A percentile compares a stretch with the other conserved stretches of the same genome.
Conservation (phyloP, 225 moss, liverwort and hornwort genomes). For the Climacium dendroides region DNA sequence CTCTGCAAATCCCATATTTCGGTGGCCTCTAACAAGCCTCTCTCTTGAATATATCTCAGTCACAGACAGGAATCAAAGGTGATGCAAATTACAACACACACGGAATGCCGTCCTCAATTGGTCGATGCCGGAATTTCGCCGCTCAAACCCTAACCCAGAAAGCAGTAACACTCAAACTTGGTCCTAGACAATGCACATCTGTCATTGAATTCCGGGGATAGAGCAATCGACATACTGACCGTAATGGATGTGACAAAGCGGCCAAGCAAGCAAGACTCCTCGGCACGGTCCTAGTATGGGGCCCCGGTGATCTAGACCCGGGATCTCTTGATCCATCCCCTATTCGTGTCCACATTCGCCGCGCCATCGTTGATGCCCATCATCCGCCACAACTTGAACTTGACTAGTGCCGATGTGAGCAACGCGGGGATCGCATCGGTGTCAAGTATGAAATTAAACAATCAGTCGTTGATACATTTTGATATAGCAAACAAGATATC, state of each 20-base stretch:
- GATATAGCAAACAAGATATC: neutral
- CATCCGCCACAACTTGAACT: constrained; percentile 58
- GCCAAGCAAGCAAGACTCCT: constrained; percentile 68
- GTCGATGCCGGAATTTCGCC: neutral
- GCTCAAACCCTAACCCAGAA: neutral
- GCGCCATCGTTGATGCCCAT: constrained; percentile 59
- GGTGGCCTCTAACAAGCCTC: neutral
- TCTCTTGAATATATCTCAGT: neutral
- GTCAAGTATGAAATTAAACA: neutral
- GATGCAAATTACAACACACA: neutral
- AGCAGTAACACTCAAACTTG: neutral
- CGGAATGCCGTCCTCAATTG: neutral
- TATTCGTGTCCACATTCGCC: constrained; percentile 74
- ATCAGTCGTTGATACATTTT: neutral
- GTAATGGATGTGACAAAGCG: constrained; percentile 74
- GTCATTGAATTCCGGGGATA: neutral
- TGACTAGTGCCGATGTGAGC: constrained; percentile 43
- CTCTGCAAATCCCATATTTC: neutral
- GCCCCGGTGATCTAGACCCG: too few species aligned
- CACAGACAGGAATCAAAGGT: neutral
- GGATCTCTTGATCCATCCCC: too few species aligned
- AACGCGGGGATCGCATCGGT: constrained; percentile 56
- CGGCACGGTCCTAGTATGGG: too few species aligned
- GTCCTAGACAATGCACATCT: neutral
- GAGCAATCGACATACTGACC: constrained; percentile 18